A percentile compares a stretch with the other conserved stretches of the same genome.
Conservation (phyloP, 1,139 yeast species). For the Saccharomycopsis hybrid region DNA sequence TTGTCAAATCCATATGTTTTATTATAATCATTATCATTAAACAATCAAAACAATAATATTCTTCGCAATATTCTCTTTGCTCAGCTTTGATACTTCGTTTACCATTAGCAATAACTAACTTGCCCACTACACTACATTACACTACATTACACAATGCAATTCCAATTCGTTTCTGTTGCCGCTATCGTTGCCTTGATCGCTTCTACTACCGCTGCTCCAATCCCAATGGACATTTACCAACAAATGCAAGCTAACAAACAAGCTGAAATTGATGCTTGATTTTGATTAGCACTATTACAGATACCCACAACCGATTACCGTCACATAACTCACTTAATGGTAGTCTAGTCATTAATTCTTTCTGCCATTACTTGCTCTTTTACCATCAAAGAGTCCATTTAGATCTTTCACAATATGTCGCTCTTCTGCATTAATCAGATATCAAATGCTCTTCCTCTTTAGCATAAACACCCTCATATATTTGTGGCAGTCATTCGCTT, state of each 20-base stretch:
- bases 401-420: too few relatives aligned
- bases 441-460: too few relatives aligned
- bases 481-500: too few relatives aligned
- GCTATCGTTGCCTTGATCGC: conserved; percentile 13
- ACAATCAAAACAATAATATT: neutral
- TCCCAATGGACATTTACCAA: conserved; percentile 18
- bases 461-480: too few relatives aligned
- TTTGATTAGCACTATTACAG: neutral
- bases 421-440: too few relatives aligned
- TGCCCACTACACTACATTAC: neutral
- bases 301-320: neutral
- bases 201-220: conserved; percentile 17
- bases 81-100: neutral
- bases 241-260: conserved; percentile 9
- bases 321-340: too few relatives aligned
- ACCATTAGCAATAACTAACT: neutral
- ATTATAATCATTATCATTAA: neutral
- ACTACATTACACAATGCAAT: conserved; percentile 15
- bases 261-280: conserved; percentile 1
- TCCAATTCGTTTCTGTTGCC: conserved; percentile 12
- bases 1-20: neutral
- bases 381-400: too few relatives aligned
- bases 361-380: too few relatives aligned
- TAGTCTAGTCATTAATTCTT: too few relatives aligned
- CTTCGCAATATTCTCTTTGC: neutral